Conservation (phyloP, 2,329 filamentous ascomycete species). For the Cercospora sp. region DNA sequence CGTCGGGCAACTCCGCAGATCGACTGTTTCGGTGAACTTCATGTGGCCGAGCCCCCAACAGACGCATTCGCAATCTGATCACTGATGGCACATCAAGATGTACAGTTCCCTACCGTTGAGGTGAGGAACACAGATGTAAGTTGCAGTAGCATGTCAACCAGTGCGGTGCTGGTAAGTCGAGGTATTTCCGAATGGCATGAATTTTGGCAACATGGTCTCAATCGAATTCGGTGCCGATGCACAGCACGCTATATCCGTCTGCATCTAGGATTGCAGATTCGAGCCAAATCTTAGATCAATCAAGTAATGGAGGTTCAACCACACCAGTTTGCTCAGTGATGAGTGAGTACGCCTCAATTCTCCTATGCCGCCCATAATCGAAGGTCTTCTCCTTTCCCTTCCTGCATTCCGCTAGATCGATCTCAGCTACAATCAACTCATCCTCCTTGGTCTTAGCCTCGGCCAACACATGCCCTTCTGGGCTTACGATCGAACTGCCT, state of each 20-base stretch:
- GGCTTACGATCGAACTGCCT: conserved; percentile 52
- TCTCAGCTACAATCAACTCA: conserved; percentile 55
- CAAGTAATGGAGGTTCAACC: conserved; percentile 40
- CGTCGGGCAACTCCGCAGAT: neutral
- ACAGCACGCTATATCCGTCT: neutral
- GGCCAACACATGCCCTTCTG: conserved; percentile 53
- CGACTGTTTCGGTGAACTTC: neutral
- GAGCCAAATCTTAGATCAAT: conserved; percentile 16
- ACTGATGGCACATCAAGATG: neutral
- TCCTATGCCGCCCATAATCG: conserved; percentile 49
- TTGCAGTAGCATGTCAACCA: neutral
- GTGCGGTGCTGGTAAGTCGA: neutral
- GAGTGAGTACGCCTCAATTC: conserved; percentile 48
- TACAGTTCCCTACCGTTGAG: neutral
- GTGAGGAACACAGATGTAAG: neutral
- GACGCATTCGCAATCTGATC: neutral
- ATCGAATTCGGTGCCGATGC: neutral
- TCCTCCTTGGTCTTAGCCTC: conserved; percentile 53
- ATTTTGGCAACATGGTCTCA: neutral
- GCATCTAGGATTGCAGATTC: neutral
- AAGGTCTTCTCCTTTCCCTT: conserved; percentile 52
- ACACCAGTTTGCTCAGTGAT: conserved; percentile 48
- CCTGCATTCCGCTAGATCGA: conserved; percentile 52
- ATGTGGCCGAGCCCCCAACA: neutral
- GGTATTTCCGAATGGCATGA: neutral